Conservation (phyloP, 2,329 filamentous ascomycete genomes). For the Aspergillus fumigatus region DNA sequence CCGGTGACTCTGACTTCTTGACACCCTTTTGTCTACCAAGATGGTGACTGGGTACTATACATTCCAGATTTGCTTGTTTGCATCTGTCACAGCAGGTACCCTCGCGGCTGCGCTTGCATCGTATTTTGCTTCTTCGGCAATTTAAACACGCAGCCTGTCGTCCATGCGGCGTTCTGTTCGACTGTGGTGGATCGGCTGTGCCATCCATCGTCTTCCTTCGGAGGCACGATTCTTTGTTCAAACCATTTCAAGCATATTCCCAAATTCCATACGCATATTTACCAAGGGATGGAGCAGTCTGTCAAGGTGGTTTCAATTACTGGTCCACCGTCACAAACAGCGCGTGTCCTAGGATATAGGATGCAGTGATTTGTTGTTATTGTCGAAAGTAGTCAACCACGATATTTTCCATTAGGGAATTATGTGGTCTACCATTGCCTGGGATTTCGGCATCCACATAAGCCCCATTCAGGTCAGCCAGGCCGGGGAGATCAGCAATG, state of each 20-base stretch:
- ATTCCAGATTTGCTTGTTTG: slow-evolving; percentile 54
- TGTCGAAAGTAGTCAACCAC: background rate
- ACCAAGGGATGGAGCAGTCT: background rate
- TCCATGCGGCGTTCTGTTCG: slow-evolving; percentile 13
- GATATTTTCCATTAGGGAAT: background rate
- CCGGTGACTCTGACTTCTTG: slow-evolving; percentile 55
- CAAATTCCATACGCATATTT: background rate
- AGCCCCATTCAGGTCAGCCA: background rate
- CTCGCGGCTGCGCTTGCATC: slow-evolving; percentile 55
- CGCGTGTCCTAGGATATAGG: background rate
- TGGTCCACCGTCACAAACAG: background rate
- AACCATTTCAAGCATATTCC: background rate
- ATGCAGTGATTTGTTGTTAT: background rate
- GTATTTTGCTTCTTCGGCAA: slow-evolving; percentile 64
- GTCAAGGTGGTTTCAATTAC: background rate
- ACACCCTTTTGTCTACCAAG: slow-evolving; percentile 70
- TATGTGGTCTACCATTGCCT: background rate
- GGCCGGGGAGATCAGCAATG: background rate
- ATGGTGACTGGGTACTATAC: slow-evolving; percentile 67
- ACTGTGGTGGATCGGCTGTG: background rate
- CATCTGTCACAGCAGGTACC: slow-evolving; percentile 59
- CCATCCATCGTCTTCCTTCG: slow-evolving; percentile 7
- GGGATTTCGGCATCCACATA: background rate
- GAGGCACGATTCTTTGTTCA: background rate
- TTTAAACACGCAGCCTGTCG: slow-evolving; percentile 55